Base-by-base conservation (phyloP, 192 early-diverging fungal species). In the Coemansia aciculifera region DNA sequence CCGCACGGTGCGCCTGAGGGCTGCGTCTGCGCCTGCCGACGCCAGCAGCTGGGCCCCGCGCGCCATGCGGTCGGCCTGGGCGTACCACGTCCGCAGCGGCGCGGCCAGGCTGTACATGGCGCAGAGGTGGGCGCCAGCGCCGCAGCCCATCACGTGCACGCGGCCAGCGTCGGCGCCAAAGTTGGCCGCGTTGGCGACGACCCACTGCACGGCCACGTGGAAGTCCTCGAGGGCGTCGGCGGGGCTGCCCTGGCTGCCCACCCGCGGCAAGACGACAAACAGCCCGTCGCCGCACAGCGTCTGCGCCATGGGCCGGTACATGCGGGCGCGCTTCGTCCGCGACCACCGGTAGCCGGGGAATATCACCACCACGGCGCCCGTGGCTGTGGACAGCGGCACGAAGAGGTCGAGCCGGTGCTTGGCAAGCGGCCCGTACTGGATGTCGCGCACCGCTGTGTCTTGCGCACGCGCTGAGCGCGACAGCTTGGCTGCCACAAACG, bases 281-380 rank as follows among this genome's bases (percentile, higher is more conserved):
- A 75, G 68, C 7, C 81, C 81, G 64, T 78, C 76, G 59, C 70
- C 67, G 67, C 81, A 83, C 54, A 83, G 76, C 1, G 75, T 83
- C 69, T 83, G 81, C 17, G 81, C 81, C 81, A 83, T 83, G 5
- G 81, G 81, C 21, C 76, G 76, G 67, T 83, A 83, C 64, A 83
- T 56, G 59, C 81, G 76, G 11, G 81, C 76, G 3, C 76, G 76
- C 72, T 74, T 74, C 21, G 76, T 83, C 23, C 75, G 75, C 8
- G 72, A 71, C 81, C 81, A 83, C 34, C 76, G 66, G 66, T 83
- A 83, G 1, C 81, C 81, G 0, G 81, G 81, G 44, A 77, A 71
- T 3, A 83, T 74, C 12, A 83, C 66, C n/a, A 83, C 42, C 13
- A 83, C 61, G 21, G 81, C 69, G 2, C 11, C 54, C n/a, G 36